These are phyloP conservation scores for Exophiala lecanii-corni DNA, from an alignment of 2,329 filamentous ascomycete species.

Conservation along the genomic window DNA sequence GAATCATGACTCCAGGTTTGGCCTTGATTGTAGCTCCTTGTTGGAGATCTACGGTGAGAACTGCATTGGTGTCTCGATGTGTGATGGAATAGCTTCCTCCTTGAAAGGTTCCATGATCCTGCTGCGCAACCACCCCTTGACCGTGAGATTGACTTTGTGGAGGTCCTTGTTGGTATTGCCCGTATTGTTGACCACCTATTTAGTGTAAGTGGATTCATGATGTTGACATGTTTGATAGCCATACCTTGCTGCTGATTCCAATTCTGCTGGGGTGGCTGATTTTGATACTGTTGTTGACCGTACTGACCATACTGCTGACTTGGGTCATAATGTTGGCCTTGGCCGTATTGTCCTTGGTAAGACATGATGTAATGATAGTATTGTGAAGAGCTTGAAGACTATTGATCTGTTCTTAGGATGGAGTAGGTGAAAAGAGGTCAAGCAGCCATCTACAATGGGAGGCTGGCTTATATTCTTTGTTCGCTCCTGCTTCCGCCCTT, in stretches of 20 bases:
- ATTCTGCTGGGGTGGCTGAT: not conserved
- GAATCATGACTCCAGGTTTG: conserved; percentile 20
- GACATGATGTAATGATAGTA: no score
- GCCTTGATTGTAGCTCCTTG: conserved; percentile 14
- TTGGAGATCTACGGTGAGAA: conserved; percentile 13
- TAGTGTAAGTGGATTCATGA: no score
- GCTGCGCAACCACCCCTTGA: not conserved
- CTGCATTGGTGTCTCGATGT: conserved; percentile 19
- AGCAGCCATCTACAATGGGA: no score
- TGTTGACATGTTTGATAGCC: no score
- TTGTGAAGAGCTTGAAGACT: no score
- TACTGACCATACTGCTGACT: not conserved
- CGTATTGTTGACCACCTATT: not conserved
- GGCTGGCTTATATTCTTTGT: no score
- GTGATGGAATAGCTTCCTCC: conserved; percentile 15
- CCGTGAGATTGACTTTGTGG: not conserved
- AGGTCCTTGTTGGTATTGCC: not conserved
- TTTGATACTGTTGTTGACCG: not conserved
- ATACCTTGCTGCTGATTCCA: not conserved
- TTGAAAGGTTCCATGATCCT: conserved; percentile 1
- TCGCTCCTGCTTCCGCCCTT: no score
- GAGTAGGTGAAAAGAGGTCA: no score
- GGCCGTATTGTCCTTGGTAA: no score
- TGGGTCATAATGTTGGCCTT: not conserved
- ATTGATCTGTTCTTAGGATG: no score